Base-by-base conservation (phyloP, 2,329 filamentous ascomycete genomes). In the Lachnellula suecica region DNA sequence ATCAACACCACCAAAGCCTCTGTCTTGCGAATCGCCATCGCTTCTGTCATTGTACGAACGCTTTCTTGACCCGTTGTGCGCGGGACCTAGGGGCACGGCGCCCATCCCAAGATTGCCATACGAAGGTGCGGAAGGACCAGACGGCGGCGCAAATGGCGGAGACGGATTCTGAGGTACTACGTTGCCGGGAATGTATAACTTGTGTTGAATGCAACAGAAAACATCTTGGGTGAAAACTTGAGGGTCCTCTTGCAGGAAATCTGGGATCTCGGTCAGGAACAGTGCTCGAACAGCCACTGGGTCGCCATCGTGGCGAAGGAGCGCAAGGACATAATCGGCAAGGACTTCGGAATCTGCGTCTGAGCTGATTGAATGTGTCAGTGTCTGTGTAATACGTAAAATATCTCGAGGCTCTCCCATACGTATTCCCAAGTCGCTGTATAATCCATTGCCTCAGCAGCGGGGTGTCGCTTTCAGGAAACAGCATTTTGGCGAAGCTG, bases 271-370 rank as follows among this genome's bases (percentile, higher is more conserved):
- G 48, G 82, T 77, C 65, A 89, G 78, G 69, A 87, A 91, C 47
- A 87, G 80, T 61, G 79, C 74, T 63, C 83, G 81, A 49, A 91
- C 84, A 19, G 81, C 76, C n/a, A 78, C 76, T 37, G 79, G 73
- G 46, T 83, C 77, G 56, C 85, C 86, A 59, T 91, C 87, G 56
- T 88, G 84, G 49, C 82, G 81, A 42, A 93, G 73, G 19, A 94
- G 79, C 6, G 88, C 89, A 56, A 92, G 77, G n/a, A 93, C 86
- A 67, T 92, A 94, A 63, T 94, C 89, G 43, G 88, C 89, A 3
- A 94, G 83, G 4, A 93, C 88, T 64, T 91, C 89, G 27, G 85
- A 82, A 67, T 94, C 89, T 46, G 88, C 88, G 64, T 92, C 88
- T 24, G 87, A 89, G 48, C 88, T 90, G 57, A 24, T 44, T n/a